phyloP scores from a whole-genome alignment of 2,329 filamentous ascomycete genomes.

The Penicillium brevicompactum region DNA sequence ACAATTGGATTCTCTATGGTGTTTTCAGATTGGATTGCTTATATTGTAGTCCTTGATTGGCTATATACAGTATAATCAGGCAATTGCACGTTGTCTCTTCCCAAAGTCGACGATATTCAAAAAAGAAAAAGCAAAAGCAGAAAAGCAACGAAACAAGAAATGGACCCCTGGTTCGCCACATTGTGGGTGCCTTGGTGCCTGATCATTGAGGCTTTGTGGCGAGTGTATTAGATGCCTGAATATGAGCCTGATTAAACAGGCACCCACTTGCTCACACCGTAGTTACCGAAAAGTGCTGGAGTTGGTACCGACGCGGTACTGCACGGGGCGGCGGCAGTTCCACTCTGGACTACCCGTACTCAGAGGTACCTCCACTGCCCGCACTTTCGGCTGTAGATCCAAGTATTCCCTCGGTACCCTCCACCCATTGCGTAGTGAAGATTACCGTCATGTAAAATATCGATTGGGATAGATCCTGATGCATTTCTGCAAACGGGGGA shows the following conservation, averaged over 20 bases:
- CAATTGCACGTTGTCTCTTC: no score
- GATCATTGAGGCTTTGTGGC: no score
- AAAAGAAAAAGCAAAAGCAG: no score
- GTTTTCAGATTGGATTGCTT: background rate
- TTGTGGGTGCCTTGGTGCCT: slow-evolving; percentile 1
- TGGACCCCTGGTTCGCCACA: slow-evolving; percentile 5
- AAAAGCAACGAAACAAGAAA: background rate
- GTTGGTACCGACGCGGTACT: background rate
- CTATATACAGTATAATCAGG: no score
- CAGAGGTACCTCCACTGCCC: slow-evolving; percentile 11
- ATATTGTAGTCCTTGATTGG: no score
- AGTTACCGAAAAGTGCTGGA: background rate
- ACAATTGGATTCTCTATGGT: background rate
- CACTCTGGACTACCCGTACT: slow-evolving; percentile 10
- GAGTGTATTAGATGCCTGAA: background rate
- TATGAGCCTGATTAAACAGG: background rate
- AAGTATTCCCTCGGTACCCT: slow-evolving; percentile 4
- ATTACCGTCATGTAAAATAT: slow-evolving; percentile 2
- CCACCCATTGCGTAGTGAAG: background rate
- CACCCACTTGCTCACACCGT: background rate
- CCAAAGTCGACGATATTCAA: no score
- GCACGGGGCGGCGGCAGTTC: slow-evolving; percentile 4
- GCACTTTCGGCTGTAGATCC: slow-evolving; percentile 11
- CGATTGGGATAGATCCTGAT: background rate
- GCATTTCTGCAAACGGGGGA: background rate